A percentile compares a stretch with the other conserved stretches of the same genome.
Evolutionary conservation across 116 monocot genomes (phyloP).

Genomic region (Trichopus zeylanicus): DNA sequence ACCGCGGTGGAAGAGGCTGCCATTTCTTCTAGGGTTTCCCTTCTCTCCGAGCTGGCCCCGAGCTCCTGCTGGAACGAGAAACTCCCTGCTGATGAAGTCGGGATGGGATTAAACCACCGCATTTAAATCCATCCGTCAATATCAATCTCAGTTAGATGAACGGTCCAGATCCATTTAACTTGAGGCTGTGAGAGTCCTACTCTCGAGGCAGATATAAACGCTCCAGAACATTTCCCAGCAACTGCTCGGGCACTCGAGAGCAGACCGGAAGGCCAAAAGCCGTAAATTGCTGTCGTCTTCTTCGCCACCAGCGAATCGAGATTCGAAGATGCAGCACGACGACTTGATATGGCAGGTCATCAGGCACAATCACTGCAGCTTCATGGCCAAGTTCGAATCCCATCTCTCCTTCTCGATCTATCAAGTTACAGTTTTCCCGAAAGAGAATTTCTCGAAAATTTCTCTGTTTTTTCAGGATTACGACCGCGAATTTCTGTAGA

Average conservation of each 20-base stretch:
- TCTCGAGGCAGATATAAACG: too few species aligned
- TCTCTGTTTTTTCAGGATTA: slow-evolving; percentile 33
- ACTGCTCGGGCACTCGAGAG: background rate
- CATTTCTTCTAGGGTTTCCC: slow-evolving; percentile 23
- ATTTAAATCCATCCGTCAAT: background rate
- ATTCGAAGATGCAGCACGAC: slow-evolving; percentile 76
- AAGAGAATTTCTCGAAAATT: background rate
- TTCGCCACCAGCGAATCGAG: background rate
- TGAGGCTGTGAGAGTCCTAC: too few species aligned
- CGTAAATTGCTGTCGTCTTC: background rate
- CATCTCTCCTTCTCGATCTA: background rate
- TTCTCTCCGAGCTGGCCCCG: background rate
- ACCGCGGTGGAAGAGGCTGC: slow-evolving; percentile 20
- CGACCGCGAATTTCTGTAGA: slow-evolving; percentile 73
- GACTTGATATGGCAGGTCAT: slow-evolving; percentile 93
- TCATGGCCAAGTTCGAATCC: slow-evolving; percentile 77
- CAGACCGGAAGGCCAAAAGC: background rate
- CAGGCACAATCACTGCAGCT: slow-evolving; percentile 96
- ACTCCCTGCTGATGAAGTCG: background rate
- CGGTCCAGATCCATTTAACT: background rate
- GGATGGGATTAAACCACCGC: background rate
- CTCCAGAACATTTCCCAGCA: background rate
- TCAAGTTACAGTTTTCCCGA: background rate
- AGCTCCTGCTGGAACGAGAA: too few species aligned
- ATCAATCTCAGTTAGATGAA: background rate